Conservation (phyloP, 176 grass and related monocot genomes). For the Triticum urartu region DNA sequence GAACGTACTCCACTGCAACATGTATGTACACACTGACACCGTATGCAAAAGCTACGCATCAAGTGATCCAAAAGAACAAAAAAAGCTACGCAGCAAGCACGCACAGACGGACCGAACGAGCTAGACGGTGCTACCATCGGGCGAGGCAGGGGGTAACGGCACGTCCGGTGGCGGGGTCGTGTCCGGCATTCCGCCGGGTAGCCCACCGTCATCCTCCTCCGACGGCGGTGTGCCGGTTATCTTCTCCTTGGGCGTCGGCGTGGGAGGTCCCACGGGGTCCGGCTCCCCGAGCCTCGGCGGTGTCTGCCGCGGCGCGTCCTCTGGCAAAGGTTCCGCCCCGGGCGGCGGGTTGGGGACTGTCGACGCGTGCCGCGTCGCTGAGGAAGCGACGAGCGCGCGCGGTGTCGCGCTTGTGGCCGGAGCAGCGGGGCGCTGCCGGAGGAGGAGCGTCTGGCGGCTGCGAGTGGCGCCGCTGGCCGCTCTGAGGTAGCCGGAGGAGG, state of each 20-base stretch:
- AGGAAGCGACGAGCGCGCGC: background rate
- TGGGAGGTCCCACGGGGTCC: background rate
- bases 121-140: background rate
- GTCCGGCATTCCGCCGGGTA: background rate
- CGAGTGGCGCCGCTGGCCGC: background rate
- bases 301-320: background rate
- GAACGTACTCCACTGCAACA: background rate
- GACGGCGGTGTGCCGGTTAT: background rate
- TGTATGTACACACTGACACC: background rate
- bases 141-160: background rate
- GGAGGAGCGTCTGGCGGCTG: background rate
- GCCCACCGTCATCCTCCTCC: background rate
- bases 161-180: background rate
- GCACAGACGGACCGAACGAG: background rate
- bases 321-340: background rate
- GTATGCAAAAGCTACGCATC: background rate
- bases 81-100: background rate
- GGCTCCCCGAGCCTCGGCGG: slow-evolving; percentile 8
- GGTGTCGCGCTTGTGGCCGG: background rate
- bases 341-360: background rate
- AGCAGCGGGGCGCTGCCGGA: background rate
- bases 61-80: background rate
- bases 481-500: background rate
- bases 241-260: slow-evolving; percentile 4
- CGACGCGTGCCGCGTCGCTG: background rate